Base-by-base conservation (phyloP, 495 filamentous ascomycete species). In the Hyaloscypha variabilis region DNA sequence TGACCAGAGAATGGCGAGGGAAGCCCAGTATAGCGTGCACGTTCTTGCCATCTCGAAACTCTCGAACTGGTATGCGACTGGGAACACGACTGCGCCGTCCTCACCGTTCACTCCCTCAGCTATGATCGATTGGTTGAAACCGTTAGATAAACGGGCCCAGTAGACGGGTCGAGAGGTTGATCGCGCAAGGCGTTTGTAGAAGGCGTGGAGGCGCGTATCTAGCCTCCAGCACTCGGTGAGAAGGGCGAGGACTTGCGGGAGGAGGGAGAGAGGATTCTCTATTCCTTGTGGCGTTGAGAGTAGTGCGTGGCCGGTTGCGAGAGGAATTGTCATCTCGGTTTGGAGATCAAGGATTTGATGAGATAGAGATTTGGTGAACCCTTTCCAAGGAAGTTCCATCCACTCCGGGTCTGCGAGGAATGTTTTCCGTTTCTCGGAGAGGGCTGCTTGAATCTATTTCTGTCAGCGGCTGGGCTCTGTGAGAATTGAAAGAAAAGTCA, bases 11-110 rank as follows among this genome's bases (percentile, higher is more conserved):
- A 79, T 69, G 10, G 67, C 42, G 17, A 55, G 34, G 5, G 69
- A 69, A 0, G 74, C 71, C 78, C 77, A 80, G 49, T 75, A 74
- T 4, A 77, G 26, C 21, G 74, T 73, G n/a, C 75, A 68, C 17
- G 72, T 77, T 10, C 69, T 61, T 19, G 74, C 75, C 6, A 58
- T 70, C 14, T 26, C 17, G 4, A 75, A 49, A 50, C 73, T 64
- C 0, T 65, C 24, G 55, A 79, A 80, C 28, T 70, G 58, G 54
- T 70, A 76, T 13, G 71, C 65, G 13, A 76, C 69, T 1, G 75
- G 74, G 57, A 78, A 79, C 2, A 75, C 63, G 28, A 65, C 63
- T 46, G 11, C 39, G 3, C 10, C 10, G 6, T 67, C 52, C 17
- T 36, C 17, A 42, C 70, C 36, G 31, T 49, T 25, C 0, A 46